Evolutionary conservation across 768 basidiomycete genomes (phyloP).

Genomic region (Ramaria rubella): DNA sequence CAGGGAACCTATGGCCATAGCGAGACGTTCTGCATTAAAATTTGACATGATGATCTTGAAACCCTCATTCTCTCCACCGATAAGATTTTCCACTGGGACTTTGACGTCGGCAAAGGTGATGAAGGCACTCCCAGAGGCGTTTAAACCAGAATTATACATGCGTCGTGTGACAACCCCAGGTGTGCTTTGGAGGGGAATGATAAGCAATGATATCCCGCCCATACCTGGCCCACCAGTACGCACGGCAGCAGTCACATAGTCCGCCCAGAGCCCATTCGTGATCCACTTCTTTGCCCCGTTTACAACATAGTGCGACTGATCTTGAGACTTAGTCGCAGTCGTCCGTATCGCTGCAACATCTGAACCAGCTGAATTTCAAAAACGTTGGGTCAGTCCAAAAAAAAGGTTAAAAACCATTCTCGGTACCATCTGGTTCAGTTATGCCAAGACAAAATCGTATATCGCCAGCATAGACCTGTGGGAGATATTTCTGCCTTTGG

Average conservation of each 20-base stretch:
- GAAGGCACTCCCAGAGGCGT: constrained; percentile 17
- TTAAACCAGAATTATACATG: constrained; percentile 15
- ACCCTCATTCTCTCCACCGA: constrained; percentile 21
- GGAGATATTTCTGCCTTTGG: constrained; percentile 10
- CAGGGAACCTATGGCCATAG: constrained; percentile 7
- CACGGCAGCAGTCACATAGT: constrained; percentile 26
- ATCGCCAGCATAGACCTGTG: constrained; percentile 4
- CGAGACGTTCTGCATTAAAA: constrained; percentile 18
- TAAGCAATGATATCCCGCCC: constrained; percentile 18
- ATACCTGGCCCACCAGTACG: constrained; percentile 19
- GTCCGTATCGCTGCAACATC: constrained; percentile 14
- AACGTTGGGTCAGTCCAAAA: neutral
- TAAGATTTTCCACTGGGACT: constrained; percentile 23
- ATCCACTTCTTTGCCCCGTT: constrained; percentile 17
- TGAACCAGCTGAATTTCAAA: constrained; percentile 14
- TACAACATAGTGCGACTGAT: constrained; percentile 12
- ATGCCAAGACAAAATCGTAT: constrained; percentile 14
- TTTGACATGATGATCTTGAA: constrained; percentile 23
- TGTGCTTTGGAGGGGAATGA: constrained; percentile 15
- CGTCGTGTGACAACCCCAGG: constrained; percentile 14
- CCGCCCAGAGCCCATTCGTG: constrained; percentile 18
- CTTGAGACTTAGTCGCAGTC: constrained; percentile 3
- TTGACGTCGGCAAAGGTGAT: constrained; percentile 21
- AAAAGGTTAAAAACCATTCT: neutral
- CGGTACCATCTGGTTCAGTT: constrained; percentile 14